Conservation (phyloP, 164 flowering plant species). For the Amborella trichopoda region DNA sequence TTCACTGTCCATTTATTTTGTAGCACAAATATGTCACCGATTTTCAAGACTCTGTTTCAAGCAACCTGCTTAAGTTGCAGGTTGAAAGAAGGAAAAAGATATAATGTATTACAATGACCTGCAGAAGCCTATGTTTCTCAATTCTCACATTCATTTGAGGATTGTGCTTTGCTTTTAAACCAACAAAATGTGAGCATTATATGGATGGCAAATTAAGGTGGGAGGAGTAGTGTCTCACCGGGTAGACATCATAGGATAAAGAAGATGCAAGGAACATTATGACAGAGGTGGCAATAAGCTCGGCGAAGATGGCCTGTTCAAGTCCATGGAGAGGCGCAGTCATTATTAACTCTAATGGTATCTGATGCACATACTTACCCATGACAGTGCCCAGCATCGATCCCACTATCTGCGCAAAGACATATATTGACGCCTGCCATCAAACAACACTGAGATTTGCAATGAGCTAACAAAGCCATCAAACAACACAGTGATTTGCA, state of each 20-base stretch:
- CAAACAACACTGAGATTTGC: background rate
- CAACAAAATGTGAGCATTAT: too few species aligned
- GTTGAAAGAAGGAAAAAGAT: too few species aligned
- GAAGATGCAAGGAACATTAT: slow-evolving; percentile 51
- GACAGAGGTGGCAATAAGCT: slow-evolving; percentile 58
- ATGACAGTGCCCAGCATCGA: slow-evolving; percentile 41
- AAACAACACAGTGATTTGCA: background rate
- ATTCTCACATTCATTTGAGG: too few species aligned
- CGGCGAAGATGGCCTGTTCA: slow-evolving; percentile 56
- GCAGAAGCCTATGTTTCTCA: too few species aligned
- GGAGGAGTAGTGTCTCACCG: slow-evolving; percentile 27
- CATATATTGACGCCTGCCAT: slow-evolving; percentile 55
- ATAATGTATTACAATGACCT: too few species aligned
- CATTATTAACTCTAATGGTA: slow-evolving; percentile 32
- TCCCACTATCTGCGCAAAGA: slow-evolving; percentile 53
- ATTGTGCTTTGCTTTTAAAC: too few species aligned
- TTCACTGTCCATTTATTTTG: too few species aligned
- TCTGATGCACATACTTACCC: slow-evolving; percentile 35
- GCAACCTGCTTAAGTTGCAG: too few species aligned
- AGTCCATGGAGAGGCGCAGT: slow-evolving; percentile 44
- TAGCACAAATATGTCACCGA: too few species aligned
- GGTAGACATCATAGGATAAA: slow-evolving; percentile 20
- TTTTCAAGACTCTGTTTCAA: too few species aligned
- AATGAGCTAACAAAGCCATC: background rate
- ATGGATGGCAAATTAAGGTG: too few species aligned